phyloP scores from a whole-genome alignment of 768 basidiomycete species.

The Tephrocybe sp. region DNA sequence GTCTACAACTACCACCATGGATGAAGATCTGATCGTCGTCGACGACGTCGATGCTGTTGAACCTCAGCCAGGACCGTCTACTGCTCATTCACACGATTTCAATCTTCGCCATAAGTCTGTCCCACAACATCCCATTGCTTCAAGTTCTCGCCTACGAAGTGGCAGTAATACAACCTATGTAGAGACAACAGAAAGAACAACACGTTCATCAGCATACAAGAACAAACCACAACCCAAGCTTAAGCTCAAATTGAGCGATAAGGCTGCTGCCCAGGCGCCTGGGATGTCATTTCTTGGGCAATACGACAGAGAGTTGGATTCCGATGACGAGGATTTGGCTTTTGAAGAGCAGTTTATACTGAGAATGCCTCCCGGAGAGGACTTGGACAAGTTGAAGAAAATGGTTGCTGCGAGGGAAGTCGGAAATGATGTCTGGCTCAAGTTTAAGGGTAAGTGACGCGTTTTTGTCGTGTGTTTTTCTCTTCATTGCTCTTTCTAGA shows the following conservation, averaged over 20 bases:
- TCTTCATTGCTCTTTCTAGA: slow-evolving; percentile 47
- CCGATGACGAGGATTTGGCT: slow-evolving; percentile 89
- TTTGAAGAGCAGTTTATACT: slow-evolving; percentile 98
- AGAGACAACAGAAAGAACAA: slow-evolving; percentile 50
- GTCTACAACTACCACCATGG: slow-evolving; percentile 30
- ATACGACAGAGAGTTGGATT: slow-evolving; percentile 94
- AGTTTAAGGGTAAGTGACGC: slow-evolving; percentile 79
- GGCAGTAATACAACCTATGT: slow-evolving; percentile 26
- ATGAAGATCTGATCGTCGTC: slow-evolving; percentile 63
- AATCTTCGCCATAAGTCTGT: slow-evolving; percentile 24
- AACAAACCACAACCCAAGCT: slow-evolving; percentile 69
- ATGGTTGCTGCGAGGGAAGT: slow-evolving; percentile 80
- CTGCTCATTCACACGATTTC: slow-evolving; percentile 14
- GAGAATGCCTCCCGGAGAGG: slow-evolving; percentile 82
- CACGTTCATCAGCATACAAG: slow-evolving; percentile 53
- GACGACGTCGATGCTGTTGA: slow-evolving; percentile 51
- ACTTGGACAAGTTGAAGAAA: slow-evolving; percentile 77
- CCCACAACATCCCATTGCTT: slow-evolving; percentile 23
- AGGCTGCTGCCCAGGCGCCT: slow-evolving; percentile 75
- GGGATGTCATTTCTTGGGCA: slow-evolving; percentile 88
- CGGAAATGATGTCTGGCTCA: slow-evolving; percentile 90
- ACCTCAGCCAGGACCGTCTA: slow-evolving; percentile 36
- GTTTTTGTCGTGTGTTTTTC: slow-evolving; percentile 2
- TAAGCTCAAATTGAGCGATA: slow-evolving; percentile 86
- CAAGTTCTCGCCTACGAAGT: slow-evolving; percentile 35